These are phyloP conservation scores for Metschnikowia lunata DNA, from an alignment of 805 yeast species.

Conservation along the genomic window DNA sequence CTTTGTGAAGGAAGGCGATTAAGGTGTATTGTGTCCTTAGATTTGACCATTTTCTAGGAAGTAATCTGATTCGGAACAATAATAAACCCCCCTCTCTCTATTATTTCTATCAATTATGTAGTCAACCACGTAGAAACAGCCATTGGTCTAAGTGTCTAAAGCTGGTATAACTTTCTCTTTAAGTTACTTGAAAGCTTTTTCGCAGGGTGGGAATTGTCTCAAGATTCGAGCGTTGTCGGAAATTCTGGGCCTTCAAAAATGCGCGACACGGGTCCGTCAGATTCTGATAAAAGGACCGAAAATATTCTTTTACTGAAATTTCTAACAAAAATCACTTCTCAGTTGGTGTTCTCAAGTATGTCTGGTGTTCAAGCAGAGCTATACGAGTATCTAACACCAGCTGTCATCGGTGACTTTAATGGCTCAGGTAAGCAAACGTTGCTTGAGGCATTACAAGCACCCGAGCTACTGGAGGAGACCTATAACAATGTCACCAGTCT, in stretches of 20 bases:
- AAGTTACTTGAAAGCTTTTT: too few species aligned
- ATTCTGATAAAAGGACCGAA: too few species aligned
- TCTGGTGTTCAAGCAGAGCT: background rate
- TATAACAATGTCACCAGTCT: slow-evolving; percentile 19
- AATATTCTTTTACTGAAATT: background rate
- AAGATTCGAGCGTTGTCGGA: background rate
- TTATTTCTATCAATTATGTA: too few species aligned
- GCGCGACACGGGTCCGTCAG: background rate
- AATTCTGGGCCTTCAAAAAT: background rate
- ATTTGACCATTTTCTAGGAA: too few species aligned
- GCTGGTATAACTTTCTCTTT: too few species aligned
- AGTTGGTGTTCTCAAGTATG: background rate
- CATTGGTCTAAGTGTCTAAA: too few species aligned
- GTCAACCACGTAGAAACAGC: too few species aligned
- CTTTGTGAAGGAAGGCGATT: too few species aligned
- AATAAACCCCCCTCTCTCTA: too few species aligned
- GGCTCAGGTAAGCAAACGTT: slow-evolving; percentile 31
- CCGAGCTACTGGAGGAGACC: slow-evolving; percentile 18
- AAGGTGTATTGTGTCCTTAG: too few species aligned
- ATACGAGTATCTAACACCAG: slow-evolving; percentile 25
- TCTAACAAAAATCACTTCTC: background rate
- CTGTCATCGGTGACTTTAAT: slow-evolving; percentile 28
- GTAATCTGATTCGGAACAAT: too few species aligned
- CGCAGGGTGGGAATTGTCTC: too few species aligned
- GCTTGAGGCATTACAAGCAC: slow-evolving; percentile 27